A percentile compares a stretch with the other conserved stretches of the same genome.
These are phyloP conservation scores for Panicum hallii DNA, from an alignment of 202 grass and related monocot genomes.

Conservation along the genomic window DNA sequence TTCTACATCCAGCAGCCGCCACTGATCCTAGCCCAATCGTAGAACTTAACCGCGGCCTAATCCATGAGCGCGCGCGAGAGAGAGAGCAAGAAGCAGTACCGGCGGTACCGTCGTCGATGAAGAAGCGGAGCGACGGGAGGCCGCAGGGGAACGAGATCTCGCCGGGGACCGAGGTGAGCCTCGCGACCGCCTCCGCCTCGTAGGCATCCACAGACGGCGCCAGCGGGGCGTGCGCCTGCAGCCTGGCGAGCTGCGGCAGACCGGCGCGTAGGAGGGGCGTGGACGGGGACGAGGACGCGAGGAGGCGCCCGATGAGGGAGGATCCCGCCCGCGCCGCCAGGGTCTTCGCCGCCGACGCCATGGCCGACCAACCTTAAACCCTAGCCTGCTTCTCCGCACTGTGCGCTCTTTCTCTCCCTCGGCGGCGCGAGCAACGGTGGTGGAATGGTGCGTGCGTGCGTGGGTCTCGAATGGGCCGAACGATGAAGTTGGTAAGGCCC, in stretches of 20 bases:
- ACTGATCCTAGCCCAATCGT: not conserved
- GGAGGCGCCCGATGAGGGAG: constrained; percentile 67
- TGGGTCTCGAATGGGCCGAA: not conserved
- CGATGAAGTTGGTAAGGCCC: not conserved
- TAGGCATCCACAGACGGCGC: constrained; percentile 28
- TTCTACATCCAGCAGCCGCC: not conserved
- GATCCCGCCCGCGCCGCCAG: constrained; percentile 68
- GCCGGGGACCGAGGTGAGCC: constrained; percentile 51
- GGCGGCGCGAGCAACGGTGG: constrained; percentile 1
- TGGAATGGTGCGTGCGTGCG: not conserved
- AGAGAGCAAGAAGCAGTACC: constrained; percentile 34
- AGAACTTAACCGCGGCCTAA: not conserved
- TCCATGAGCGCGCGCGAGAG: not conserved
- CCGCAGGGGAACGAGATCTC: constrained; percentile 82
- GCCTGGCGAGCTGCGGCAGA: constrained; percentile 49
- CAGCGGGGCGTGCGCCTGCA: constrained; percentile 34
- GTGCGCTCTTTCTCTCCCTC: no score
- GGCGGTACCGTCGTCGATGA: constrained; percentile 78
- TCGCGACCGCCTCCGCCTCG: constrained; percentile 54
- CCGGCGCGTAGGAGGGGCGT: constrained; percentile 39
- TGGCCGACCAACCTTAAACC: constrained; percentile 56
- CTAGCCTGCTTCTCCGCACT: constrained; percentile 38
- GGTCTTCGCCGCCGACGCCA: constrained; percentile 67
- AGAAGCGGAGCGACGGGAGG: constrained; percentile 91
- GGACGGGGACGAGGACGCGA: constrained; percentile 38